These are phyloP conservation scores for Tulasnella sp. DNA, from an alignment of 768 basidiomycete genomes.

Conservation along the genomic window DNA sequence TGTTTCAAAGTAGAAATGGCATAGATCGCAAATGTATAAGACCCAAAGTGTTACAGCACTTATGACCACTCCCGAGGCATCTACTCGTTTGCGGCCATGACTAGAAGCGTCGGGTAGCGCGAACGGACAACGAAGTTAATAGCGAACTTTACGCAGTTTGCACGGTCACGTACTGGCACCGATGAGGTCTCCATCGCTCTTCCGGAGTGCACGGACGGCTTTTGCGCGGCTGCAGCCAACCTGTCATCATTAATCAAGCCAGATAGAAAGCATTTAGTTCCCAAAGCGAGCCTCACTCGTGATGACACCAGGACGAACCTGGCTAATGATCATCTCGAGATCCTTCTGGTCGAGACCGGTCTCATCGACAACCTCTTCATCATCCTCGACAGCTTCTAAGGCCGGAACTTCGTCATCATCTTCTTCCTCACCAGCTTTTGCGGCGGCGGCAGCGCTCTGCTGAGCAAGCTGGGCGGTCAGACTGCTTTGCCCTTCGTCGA, in stretches of 20 bases:
- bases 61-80: neutral
- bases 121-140: too few species aligned
- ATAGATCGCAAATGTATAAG: neutral
- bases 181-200: constrained; percentile 87
- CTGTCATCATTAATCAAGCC: constrained; percentile 27
- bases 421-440: constrained; percentile 40
- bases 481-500: constrained; percentile 79
- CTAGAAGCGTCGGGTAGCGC: too few species aligned
- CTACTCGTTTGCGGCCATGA: constrained; percentile 87
- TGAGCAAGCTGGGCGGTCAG: constrained; percentile 45
- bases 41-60: neutral
- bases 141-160: too few species aligned
- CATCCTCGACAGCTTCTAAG: constrained; percentile 54
- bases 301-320: constrained; percentile 20
- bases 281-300: neutral
- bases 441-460: constrained; percentile 50
- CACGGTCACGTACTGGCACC: constrained; percentile 77
- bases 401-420: constrained; percentile 70
- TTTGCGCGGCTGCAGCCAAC: constrained; percentile 86
- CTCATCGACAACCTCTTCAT: constrained; percentile 69
- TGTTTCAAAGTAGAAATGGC: neutral
- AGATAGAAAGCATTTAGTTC: neutral
- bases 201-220: constrained; percentile 82
- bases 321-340: constrained; percentile 83
- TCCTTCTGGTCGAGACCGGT: constrained; percentile 87